phyloP scores from a whole-genome alignment of 1,284 basidiomycete genomes.

The Leccinum fallax region DNA sequence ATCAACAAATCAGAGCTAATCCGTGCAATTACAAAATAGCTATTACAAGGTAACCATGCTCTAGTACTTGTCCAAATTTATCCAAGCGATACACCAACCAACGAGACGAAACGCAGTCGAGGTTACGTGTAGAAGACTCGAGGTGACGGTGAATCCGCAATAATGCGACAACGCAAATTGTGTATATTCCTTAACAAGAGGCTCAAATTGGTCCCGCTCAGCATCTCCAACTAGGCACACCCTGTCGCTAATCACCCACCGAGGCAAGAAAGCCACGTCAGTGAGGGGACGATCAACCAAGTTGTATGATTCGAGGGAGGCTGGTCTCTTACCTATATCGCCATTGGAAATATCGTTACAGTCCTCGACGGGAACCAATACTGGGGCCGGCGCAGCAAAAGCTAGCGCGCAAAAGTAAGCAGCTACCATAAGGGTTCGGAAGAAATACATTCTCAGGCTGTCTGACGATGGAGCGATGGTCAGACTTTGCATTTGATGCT shows the following conservation, averaged over 20 bases:
- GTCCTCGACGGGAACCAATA: too few relatives aligned
- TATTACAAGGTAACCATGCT: background rate
- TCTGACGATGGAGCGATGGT: background rate
- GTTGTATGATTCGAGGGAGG: background rate
- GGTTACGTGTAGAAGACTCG: background rate
- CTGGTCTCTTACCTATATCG: background rate
- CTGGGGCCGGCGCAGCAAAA: constrained; percentile 1
- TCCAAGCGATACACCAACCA: background rate
- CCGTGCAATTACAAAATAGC: background rate
- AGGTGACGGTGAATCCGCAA: background rate
- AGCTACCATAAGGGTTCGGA: background rate
- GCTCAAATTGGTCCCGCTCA: background rate
- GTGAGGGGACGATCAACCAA: background rate
- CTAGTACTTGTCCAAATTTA: background rate
- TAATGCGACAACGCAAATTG: background rate
- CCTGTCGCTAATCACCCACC: background rate
- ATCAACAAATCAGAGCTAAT: background rate
- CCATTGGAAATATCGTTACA: background rate
- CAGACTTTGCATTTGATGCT: background rate
- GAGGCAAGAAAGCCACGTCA: background rate
- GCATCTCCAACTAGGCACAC: background rate
- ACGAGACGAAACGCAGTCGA: background rate
- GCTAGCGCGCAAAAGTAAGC: constrained; percentile 7
- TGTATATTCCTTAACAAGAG: background rate
- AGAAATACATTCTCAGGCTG: constrained; percentile 3